Conservation (phyloP, 768 basidiomycete genomes). For the Pisolithus sp. region DNA sequence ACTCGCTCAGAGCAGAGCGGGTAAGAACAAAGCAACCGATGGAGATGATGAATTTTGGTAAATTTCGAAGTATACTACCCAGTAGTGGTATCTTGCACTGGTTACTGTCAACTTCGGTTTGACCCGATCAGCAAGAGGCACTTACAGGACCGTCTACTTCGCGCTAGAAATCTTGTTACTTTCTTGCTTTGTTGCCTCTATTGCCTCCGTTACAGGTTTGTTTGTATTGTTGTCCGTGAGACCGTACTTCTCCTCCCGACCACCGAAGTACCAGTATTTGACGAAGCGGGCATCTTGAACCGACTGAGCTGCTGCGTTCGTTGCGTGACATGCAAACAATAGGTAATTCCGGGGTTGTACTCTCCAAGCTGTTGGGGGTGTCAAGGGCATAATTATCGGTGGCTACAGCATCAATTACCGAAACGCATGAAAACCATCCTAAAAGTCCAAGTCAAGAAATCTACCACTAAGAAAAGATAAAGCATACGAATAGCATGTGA, state of each 20-base stretch:
- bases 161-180: conserved; percentile 31
- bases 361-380: conserved; percentile 64
- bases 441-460: conserved; percentile 2
- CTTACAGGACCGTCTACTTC: conserved; percentile 12
- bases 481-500: conserved; percentile 88
- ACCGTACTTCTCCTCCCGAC: conserved; percentile 65
- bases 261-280: conserved; percentile 89
- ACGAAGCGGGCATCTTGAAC: conserved; percentile 80
- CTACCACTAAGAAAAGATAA: conserved; percentile 2
- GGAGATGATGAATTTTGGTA: conserved; percentile 79
- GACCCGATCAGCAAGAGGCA: not conserved
- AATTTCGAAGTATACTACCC: conserved; percentile 17
- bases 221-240: conserved; percentile 27
- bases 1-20: conserved; percentile 65
- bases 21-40: conserved; percentile 61
- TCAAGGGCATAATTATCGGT: conserved; percentile 1
- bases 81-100: conserved; percentile 1
- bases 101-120: not conserved
- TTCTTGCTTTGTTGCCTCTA: conserved; percentile 39
- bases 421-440: conserved; percentile 92
- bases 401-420: conserved; percentile 37
- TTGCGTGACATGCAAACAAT: conserved; percentile 88
- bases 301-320: conserved; percentile 82
- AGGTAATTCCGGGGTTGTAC: conserved; percentile 96
- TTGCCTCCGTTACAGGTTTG: conserved; percentile 44